phyloP scores from a whole-genome alignment of 495 filamentous ascomycete genomes.

The Aspergillus indologenus region DNA sequence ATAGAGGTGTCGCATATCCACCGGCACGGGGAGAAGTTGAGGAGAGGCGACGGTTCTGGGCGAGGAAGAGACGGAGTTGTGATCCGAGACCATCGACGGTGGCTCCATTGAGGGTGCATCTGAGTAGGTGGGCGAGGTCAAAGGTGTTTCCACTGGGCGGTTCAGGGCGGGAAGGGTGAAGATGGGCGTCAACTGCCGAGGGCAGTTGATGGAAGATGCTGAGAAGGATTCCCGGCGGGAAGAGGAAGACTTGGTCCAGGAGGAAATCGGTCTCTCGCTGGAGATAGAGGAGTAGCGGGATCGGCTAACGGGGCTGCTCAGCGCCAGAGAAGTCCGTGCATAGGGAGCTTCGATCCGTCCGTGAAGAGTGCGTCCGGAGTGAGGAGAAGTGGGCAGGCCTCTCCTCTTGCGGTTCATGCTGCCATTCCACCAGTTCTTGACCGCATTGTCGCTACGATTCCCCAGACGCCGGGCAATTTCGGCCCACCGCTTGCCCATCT shows the following conservation, averaged over 20 bases:
- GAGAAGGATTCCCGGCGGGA: conserved; percentile 31
- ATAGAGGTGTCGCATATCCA: conserved; percentile 34
- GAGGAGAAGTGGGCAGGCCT: conserved; percentile 39
- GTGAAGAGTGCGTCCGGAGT: conserved; percentile 36
- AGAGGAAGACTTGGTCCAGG: conserved; percentile 35
- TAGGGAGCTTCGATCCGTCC: conserved; percentile 45
- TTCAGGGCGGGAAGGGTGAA: conserved; percentile 44
- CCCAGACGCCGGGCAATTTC: conserved; percentile 85
- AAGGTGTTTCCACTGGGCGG: conserved; percentile 55
- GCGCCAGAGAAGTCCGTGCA: conserved; percentile 32
- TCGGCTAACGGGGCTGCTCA: conserved; percentile 29
- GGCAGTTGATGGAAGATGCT: conserved; percentile 28
- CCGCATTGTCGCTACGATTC: conserved; percentile 92
- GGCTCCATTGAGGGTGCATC: conserved; percentile 61
- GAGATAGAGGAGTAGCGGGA: conserved; percentile 33
- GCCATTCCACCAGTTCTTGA: conserved; percentile 99
- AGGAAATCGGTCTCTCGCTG: conserved; percentile 22
- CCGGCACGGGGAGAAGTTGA: conserved; percentile 39
- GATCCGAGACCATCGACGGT: conserved; percentile 70
- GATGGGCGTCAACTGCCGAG: conserved; percentile 45
- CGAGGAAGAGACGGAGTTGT: conserved; percentile 61
- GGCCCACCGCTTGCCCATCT: conserved; percentile 91
- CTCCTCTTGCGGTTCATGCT: conserved; percentile 73
- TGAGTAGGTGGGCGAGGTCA: conserved; percentile 67
- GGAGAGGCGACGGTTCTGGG: conserved; percentile 46